Conservation (phyloP, 1,284 basidiomycete species). For the Fomitopsis schrenkii region DNA sequence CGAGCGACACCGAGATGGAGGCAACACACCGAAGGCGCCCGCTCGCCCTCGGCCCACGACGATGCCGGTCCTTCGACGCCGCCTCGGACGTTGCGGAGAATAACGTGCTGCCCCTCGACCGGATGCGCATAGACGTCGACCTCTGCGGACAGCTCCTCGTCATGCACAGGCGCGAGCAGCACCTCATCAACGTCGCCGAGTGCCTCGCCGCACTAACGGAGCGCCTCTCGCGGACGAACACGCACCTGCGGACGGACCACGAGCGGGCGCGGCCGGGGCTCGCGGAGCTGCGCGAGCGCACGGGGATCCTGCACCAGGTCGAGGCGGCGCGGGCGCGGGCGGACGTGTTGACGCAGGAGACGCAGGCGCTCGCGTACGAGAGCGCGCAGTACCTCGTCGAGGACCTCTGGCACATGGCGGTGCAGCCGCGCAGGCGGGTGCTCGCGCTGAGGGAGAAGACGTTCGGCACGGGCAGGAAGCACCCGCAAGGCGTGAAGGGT, state of each 20-base stretch:
- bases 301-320: conserved; percentile 44
- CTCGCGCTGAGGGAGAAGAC: conserved; percentile 54
- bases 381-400: conserved; percentile 60
- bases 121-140: conserved; percentile 74
- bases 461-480: conserved; percentile 43
- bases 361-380: conserved; percentile 67
- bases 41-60: conserved; percentile 13
- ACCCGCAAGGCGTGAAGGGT: conserved; percentile 40
- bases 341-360: conserved; percentile 55
- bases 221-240: conserved; percentile 49
- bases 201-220: conserved; percentile 48
- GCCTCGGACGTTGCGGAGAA: conserved; percentile 39
- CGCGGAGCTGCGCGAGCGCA: conserved; percentile 39
- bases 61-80: conserved; percentile 64
- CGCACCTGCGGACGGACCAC: conserved; percentile 51
- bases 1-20: conserved; percentile 14
- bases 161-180: conserved; percentile 60
- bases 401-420: conserved; percentile 63
- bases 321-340: conserved; percentile 45
- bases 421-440: conserved; percentile 57
- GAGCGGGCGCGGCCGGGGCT: conserved; percentile 45
- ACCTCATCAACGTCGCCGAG: conserved; percentile 39
- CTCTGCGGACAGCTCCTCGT: conserved; percentile 69
- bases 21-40: conserved; percentile 10
- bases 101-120: conserved; percentile 48